A percentile compares a stretch with the other conserved stretches of the same genome.
phyloP scores from a whole-genome alignment of 148 eudicot genomes.

The Pharnaceum exiguum region DNA sequence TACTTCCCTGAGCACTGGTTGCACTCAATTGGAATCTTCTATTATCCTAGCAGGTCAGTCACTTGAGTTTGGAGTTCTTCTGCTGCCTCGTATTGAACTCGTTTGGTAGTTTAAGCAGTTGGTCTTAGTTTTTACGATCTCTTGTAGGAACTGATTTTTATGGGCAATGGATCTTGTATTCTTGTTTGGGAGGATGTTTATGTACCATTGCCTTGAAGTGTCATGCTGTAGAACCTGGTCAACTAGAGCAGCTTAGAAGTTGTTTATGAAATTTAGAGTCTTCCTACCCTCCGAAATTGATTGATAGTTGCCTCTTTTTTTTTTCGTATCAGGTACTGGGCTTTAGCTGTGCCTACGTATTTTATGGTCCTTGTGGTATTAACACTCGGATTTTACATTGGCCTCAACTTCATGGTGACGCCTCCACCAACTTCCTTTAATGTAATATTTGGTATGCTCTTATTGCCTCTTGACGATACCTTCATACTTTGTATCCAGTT shows the following conservation, averaged over 20 bases:
- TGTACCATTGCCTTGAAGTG: no score
- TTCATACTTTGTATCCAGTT: background rate
- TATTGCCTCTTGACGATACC: background rate
- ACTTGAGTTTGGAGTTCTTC: background rate
- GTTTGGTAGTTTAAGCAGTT: no score
- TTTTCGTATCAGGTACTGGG: conserved; percentile 73
- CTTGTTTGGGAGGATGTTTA: no score
- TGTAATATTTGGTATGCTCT: conserved; percentile 58
- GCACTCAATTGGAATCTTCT: conserved; percentile 73
- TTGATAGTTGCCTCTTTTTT: no score
- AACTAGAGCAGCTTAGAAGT: no score
- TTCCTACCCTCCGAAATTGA: no score
- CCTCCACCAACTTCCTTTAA: conserved; percentile 77
- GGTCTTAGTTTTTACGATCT: no score
- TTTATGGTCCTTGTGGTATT: conserved; percentile 54
- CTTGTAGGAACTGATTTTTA: no score
- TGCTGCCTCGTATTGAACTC: background rate
- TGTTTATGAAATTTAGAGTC: no score
- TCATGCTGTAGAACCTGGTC: no score
- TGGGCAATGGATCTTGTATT: no score
- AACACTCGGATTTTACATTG: conserved; percentile 66
- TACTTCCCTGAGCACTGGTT: conserved; percentile 77
- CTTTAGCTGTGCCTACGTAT: conserved; percentile 73
- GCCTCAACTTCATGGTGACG: conserved; percentile 78
- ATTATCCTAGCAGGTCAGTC: conserved; percentile 83